Conservation (phyloP, 108 stramenopile genomes). For the Cyclotella kingstonii region DNA sequence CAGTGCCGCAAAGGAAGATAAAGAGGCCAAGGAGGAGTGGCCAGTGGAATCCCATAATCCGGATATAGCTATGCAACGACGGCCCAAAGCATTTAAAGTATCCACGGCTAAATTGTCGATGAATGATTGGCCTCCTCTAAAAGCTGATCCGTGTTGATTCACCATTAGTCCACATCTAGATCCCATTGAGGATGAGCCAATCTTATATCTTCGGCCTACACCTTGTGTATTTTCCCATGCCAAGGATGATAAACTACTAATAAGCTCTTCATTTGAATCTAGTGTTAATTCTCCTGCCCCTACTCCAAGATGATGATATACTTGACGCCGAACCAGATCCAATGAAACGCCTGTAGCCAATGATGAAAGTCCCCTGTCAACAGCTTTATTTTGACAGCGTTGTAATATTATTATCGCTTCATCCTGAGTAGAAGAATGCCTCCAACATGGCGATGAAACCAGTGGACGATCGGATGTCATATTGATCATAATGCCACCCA, state of each 20-base stretch:
- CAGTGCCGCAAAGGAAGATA: conserved; percentile 52
- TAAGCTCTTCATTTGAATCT: background rate
- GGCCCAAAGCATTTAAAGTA: conserved; percentile 43
- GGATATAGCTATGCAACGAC: conserved; percentile 52
- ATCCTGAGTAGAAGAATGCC: no score
- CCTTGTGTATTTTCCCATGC: conserved; percentile 33
- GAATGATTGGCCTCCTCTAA: conserved; percentile 18
- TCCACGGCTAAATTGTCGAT: conserved; percentile 37
- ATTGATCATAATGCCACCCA: conserved; percentile 11
- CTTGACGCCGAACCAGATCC: conserved; percentile 28
- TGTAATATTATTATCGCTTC: conserved; percentile 26
- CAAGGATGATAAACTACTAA: conserved; percentile 7
- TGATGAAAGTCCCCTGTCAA: conserved; percentile 33
- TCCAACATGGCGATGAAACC: background rate
- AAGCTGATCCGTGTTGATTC: conserved; percentile 16
- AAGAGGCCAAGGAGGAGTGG: conserved; percentile 38
- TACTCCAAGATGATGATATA: conserved; percentile 8
- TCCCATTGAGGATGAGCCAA: background rate
- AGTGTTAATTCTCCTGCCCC: conserved; percentile 8
- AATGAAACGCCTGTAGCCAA: conserved; percentile 33
- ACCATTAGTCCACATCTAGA: background rate
- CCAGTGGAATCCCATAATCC: conserved; percentile 73
- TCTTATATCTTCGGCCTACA: conserved; percentile 13
- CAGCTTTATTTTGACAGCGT: conserved; percentile 29
- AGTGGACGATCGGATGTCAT: conserved; percentile 3